Base-by-base conservation (phyloP, 179 eudicot species). In the Nepenthes alata region DNA sequence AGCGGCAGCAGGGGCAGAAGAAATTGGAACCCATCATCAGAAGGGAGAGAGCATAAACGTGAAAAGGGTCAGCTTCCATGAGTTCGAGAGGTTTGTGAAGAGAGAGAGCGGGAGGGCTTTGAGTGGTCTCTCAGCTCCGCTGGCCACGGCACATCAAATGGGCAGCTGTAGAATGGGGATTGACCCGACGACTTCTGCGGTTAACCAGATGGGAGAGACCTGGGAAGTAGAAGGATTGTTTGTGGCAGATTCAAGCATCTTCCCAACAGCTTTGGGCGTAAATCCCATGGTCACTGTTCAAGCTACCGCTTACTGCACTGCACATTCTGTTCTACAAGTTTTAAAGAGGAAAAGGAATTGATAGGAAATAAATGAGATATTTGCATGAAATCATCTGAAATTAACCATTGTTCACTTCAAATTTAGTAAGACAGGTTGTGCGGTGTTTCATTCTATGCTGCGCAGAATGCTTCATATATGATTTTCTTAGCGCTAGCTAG, bases 221-320 rank as follows among this genome's bases (percentile, higher is more conserved):
- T 86, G 95, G 95, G 95, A 86, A 64, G 74, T 86, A 1, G 89
- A 86, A 59, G 84, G 85, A 44, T 63, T 86, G 38, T 86, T 68
- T 45, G 78, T 86, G 55, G 87, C 85, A 6, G 95, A 86, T 67
- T n/a, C 89, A 1, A 86, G 89, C 41, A 89, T 86, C 0, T 81
- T 86, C 53, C 95, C 95, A 2, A 86, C 85, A 0, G 89, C 95
- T 3, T 68, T 86, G 41, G 95, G 95, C 5, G 87, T 86, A 25
- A 86, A 86, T 63, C 95, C 95, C 4, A 86, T 86, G 95, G 87
- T 86, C 3, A 86, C 95, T 0, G 68, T 86, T 48, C 83, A 75
- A 74, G 80, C 89, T 0, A 80, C 78, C 59, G 78, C 95, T 11
- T 86, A 84, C 62, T 86, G 95, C 63, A 84, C 83, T 2, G 79